These are phyloP conservation scores for Ogataea ramenticola DNA, from an alignment of 805 yeast genomes.

Conservation along the genomic window DNA sequence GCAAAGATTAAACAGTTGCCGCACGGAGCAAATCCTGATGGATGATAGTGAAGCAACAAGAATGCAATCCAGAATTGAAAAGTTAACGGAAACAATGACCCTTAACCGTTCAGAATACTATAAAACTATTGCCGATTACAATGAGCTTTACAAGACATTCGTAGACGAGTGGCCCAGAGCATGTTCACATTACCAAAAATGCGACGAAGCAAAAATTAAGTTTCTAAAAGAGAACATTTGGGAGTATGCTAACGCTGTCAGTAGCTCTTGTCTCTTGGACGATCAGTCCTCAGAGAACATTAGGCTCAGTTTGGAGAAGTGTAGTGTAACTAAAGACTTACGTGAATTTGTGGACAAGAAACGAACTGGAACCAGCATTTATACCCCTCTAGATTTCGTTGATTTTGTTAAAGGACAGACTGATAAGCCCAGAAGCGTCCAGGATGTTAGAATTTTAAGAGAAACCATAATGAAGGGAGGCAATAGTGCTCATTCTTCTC, in stretches of 20 bases:
- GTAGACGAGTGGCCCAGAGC: constrained; percentile 64
- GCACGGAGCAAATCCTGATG: constrained; percentile 57
- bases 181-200: constrained; percentile 52
- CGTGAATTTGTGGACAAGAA: constrained; percentile 41
- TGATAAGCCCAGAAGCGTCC: background rate
- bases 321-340: constrained; percentile 57
- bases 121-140: constrained; percentile 41
- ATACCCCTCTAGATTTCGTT: constrained; percentile 53
- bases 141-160: constrained; percentile 57
- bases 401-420: constrained; percentile 39
- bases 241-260: constrained; percentile 68
- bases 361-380: constrained; percentile 61
- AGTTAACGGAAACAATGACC: constrained; percentile 35
- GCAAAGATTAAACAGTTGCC: constrained; percentile 47
- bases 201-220: constrained; percentile 70
- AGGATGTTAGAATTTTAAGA: background rate
- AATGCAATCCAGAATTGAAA: constrained; percentile 47
- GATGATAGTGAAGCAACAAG: constrained; percentile 69
- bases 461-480: constrained; percentile 11
- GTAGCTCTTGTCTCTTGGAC: constrained; percentile 69
- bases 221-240: constrained; percentile 65
- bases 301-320: constrained; percentile 58
- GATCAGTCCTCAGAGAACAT: constrained; percentile 72
- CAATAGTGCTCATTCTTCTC: constrained; percentile 6
- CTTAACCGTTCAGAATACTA: constrained; percentile 50